Percentiles rank a stretch among this genome's conserved stretches.
Evolutionary conservation across 495 filamentous ascomycete genomes (phyloP).

Genomic region (Neurospora hispaniola): DNA sequence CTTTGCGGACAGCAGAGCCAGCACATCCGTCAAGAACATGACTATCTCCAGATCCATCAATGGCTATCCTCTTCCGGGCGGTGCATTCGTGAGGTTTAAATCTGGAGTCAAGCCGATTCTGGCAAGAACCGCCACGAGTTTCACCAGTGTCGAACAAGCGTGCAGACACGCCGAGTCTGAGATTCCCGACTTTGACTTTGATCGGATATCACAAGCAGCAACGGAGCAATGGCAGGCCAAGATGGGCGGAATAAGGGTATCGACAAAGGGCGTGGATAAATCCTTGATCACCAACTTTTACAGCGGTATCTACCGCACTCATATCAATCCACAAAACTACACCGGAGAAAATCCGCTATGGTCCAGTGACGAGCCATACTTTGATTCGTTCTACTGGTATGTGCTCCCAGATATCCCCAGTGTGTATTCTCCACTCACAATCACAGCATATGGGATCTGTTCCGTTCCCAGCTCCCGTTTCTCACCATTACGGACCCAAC

Average conservation of each 20-base stretch:
- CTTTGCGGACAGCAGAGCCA: constrained; percentile 50
- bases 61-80: constrained; percentile 53
- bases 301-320: constrained; percentile 59
- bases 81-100: constrained; percentile 14
- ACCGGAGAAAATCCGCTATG: constrained; percentile 72
- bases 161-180: constrained; percentile 58
- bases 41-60: constrained; percentile 50
- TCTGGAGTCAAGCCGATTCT: constrained; percentile 37
- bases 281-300: constrained; percentile 54
- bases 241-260: constrained; percentile 46
- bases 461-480: constrained; percentile 59
- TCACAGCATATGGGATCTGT: constrained; percentile 55
- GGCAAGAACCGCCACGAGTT: constrained; percentile 59
- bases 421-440: background rate
- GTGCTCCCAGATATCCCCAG: constrained; percentile 1
- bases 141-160: constrained; percentile 54
- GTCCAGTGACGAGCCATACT: constrained; percentile 63
- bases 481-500: constrained; percentile 58
- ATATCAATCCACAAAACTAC: constrained; percentile 69
- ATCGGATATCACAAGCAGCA: constrained; percentile 40
- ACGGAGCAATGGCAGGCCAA: constrained; percentile 52
- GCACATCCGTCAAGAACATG: constrained; percentile 41
- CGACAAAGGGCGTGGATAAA: constrained; percentile 42
- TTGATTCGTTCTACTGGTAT: constrained; percentile 69
- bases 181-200: constrained; percentile 58